Conservation (phyloP, 2,329 filamentous ascomycete genomes). For the Hymenoscyphus scutula region DNA sequence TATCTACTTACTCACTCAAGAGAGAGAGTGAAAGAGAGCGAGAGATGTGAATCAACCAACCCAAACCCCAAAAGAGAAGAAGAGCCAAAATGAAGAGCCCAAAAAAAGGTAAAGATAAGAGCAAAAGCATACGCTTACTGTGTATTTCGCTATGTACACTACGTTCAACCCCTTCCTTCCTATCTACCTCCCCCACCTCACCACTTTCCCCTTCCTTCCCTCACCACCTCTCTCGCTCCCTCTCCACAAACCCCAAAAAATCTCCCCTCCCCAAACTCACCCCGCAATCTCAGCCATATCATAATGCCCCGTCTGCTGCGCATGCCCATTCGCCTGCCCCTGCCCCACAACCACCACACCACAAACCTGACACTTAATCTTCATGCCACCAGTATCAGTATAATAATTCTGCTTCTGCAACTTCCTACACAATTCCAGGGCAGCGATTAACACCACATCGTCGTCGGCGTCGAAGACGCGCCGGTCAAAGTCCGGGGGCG, state of each 20-base stretch:
- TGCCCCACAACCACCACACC: conserved; percentile 67
- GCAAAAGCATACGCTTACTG: no score
- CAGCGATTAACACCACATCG: conserved; percentile 68
- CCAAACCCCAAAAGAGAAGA: no score
- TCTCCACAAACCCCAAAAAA: no score
- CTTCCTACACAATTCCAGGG: conserved; percentile 61
- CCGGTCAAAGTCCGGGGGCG: conserved; percentile 72
- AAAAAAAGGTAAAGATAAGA: no score
- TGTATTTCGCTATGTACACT: no score
- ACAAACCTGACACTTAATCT: conserved; percentile 74
- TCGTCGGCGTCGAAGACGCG: conserved; percentile 53
- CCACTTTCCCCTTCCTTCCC: neutral
- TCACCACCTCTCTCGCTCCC: neutral
- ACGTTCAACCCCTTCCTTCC: no score
- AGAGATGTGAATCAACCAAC: no score
- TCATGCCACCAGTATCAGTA: conserved; percentile 80
- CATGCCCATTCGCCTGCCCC: conserved; percentile 60
- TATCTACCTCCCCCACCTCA: no score
- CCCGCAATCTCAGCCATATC: conserved; percentile 51
- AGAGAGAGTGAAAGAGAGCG: no score
- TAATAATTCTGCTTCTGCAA: conserved; percentile 77
- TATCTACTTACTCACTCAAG: no score
- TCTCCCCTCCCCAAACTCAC: neutral
- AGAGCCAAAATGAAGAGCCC: no score
- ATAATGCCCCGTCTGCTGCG: conserved; percentile 56